Percentiles rank a stretch among this genome's conserved stretches.
These are phyloP conservation scores for Fusarium stilboides DNA, from an alignment of 2,329 filamentous ascomycete genomes.

Conservation along the genomic window DNA sequence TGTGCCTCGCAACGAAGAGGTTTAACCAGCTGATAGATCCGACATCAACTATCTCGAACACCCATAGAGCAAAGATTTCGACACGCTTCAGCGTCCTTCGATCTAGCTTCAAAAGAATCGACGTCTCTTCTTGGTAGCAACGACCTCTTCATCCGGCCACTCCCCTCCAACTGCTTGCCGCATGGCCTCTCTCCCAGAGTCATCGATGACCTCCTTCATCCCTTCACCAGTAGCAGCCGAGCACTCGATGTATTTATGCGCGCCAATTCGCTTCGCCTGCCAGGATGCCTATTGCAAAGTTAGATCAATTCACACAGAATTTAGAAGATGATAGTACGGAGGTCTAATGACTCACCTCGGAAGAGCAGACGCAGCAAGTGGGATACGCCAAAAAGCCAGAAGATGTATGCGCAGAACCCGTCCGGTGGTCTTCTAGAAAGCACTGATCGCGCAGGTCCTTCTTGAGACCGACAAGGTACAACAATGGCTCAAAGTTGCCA, in stretches of 20 bases:
- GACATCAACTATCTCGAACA: background rate
- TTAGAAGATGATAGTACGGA: fast-evolving
- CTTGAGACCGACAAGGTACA: slow-evolving; percentile 56
- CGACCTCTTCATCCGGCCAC: slow-evolving; percentile 11
- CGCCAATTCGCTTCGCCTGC: slow-evolving; percentile 53
- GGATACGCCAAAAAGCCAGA: slow-evolving; percentile 39
- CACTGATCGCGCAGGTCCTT: slow-evolving; percentile 52
- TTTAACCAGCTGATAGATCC: too few relatives aligned
- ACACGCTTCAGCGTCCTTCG: background rate
- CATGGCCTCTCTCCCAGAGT: slow-evolving; percentile 46
- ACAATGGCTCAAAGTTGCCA: slow-evolving; percentile 40
- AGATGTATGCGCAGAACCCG: slow-evolving; percentile 13
- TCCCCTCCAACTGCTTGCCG: slow-evolving; percentile 32
- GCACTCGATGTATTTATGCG: slow-evolving; percentile 54
- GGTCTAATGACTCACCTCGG: slow-evolving; percentile 46
- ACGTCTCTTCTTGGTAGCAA: slow-evolving; percentile 37
- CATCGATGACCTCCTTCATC: slow-evolving; percentile 52
- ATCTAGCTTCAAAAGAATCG: slow-evolving; percentile 41
- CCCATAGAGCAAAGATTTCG: background rate
- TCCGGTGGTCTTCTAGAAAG: slow-evolving; percentile 43
- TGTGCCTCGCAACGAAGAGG: too few relatives aligned
- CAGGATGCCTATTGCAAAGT: slow-evolving; percentile 49
- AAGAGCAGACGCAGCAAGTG: slow-evolving; percentile 52
- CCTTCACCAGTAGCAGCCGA: slow-evolving; percentile 57
- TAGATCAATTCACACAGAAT: background rate